phyloP scores from a whole-genome alignment of 345 rosid genomes.

The Citrus australasica region DNA sequence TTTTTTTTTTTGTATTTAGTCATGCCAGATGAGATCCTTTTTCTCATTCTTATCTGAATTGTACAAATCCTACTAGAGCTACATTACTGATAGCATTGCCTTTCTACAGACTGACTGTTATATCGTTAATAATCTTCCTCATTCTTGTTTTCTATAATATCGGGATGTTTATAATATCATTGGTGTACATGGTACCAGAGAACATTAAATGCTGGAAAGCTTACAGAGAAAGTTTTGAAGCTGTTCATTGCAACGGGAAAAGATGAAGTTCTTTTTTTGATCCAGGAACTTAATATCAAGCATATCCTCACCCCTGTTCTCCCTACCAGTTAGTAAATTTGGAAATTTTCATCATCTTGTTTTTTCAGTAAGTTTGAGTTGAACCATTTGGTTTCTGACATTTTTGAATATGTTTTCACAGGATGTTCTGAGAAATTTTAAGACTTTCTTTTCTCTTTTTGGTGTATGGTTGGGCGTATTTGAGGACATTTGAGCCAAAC shows the following conservation, averaged over 20 bases:
- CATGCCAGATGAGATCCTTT: neutral
- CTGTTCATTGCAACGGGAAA: constrained; percentile 73
- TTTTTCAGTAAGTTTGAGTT: constrained; percentile 1
- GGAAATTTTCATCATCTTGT: neutral
- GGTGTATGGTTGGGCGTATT: neutral
- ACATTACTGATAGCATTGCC: neutral
- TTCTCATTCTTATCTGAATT: neutral
- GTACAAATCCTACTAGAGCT: neutral
- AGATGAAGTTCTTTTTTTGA: constrained; percentile 64
- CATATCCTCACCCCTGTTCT: constrained; percentile 54
- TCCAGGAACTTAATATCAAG: constrained; percentile 58
- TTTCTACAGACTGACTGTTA: neutral
- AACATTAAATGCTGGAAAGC: constrained; percentile 83
- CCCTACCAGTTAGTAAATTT: constrained; percentile 67
- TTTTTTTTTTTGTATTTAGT: too few relatives aligned
- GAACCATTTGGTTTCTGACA: constrained; percentile 4
- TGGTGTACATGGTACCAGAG: constrained; percentile 43
- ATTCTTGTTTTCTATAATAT: neutral
- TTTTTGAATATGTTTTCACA: constrained; percentile 24
- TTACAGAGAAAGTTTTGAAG: constrained; percentile 64
- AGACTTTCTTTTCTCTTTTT: neutral
- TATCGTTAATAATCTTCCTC: neutral
- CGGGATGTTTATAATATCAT: neutral
- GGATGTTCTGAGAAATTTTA: constrained; percentile 71
- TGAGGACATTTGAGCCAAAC: constrained; percentile 5